A percentile compares a stretch with the other conserved stretches of the same genome.
phyloP scores from a whole-genome alignment of 2,329 filamentous ascomycete genomes.

The Neonectria neomacrospora region DNA sequence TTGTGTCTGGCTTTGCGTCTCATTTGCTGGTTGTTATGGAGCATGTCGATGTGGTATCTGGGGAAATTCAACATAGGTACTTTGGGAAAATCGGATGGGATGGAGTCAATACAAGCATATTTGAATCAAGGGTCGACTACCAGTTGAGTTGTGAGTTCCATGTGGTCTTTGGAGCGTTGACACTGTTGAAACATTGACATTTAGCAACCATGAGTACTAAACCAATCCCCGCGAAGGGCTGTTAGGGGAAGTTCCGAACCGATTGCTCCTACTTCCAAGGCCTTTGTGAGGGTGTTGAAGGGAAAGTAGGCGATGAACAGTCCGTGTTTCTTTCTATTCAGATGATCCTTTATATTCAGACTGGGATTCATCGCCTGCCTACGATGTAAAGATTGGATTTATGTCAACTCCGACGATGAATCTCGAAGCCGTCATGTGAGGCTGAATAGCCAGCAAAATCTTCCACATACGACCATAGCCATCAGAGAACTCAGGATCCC shows the following conservation, averaged over 20 bases:
- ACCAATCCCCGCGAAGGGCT: not conserved
- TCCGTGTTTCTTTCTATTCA: no score
- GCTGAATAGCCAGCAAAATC: not conserved
- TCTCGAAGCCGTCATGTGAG: not conserved
- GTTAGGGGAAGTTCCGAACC: not conserved
- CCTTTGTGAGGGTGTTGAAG: not conserved
- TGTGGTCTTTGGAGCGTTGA: not conserved
- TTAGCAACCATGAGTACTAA: not conserved
- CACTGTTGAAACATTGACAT: not conserved
- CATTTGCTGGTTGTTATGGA: conserved; percentile 5
- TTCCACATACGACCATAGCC: conserved; percentile 37
- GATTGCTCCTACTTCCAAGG: not conserved
- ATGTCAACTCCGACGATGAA: not conserved
- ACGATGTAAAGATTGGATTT: no score
- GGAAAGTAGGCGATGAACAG: no score
- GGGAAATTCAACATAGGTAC: conserved; percentile 20
- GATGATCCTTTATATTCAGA: no score
- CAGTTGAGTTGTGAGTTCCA: not conserved
- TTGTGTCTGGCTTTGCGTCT: conserved; percentile 1
- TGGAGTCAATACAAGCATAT: conserved; percentile 12
- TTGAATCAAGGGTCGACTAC: not conserved
- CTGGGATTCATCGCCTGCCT: no score
- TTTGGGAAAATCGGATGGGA: conserved; percentile 18
- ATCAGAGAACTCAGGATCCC: conserved; percentile 33
- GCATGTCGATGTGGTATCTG: conserved; percentile 8